phyloP scores from a whole-genome alignment of 352 stramenopile species.

The Phytophthora rubi region DNA sequence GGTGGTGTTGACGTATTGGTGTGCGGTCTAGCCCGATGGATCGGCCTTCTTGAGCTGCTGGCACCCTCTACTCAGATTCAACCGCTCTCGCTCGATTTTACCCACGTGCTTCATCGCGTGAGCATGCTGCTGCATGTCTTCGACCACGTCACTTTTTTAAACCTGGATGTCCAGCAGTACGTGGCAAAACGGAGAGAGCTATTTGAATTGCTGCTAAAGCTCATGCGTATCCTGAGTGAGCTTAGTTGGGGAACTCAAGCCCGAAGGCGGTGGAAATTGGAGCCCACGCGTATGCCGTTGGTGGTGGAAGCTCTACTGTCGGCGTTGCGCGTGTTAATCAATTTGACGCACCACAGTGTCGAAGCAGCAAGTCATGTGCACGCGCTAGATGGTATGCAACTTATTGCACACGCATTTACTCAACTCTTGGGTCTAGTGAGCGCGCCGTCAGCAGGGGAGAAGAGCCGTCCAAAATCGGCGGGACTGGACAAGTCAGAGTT shows the following conservation, averaged over 20 bases:
- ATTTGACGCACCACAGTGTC: slow-evolving; percentile 78
- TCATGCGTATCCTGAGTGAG: slow-evolving; percentile 44
- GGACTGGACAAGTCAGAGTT: slow-evolving; percentile 60
- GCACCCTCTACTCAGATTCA: neutral
- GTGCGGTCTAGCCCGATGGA: slow-evolving; percentile 6
- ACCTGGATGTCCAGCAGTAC: slow-evolving; percentile 49
- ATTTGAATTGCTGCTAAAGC: slow-evolving; percentile 48
- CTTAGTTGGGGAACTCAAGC: slow-evolving; percentile 42
- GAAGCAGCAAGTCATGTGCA: slow-evolving; percentile 53
- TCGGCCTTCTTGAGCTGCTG: slow-evolving; percentile 8
- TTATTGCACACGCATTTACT: slow-evolving; percentile 56
- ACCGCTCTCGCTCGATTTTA: slow-evolving; percentile 21
- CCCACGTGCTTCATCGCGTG: slow-evolving; percentile 42
- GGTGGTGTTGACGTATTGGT: slow-evolving; percentile 43
- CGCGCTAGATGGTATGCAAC: slow-evolving; percentile 42
- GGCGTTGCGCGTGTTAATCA: slow-evolving; percentile 70
- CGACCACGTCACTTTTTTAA: slow-evolving; percentile 74
- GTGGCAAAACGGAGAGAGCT: slow-evolving; percentile 45
- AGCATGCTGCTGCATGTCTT: slow-evolving; percentile 61
- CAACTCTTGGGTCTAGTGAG: slow-evolving; percentile 32
- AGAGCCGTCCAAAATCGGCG: neutral
- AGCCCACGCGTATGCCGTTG: slow-evolving; percentile 39
- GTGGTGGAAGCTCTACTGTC: slow-evolving; percentile 54
- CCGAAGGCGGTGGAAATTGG: slow-evolving; percentile 30
- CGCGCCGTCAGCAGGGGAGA: neutral